Evolutionary conservation across 2,329 filamentous ascomycete genomes (phyloP).

Genomic region (Paraphoma sp.): DNA sequence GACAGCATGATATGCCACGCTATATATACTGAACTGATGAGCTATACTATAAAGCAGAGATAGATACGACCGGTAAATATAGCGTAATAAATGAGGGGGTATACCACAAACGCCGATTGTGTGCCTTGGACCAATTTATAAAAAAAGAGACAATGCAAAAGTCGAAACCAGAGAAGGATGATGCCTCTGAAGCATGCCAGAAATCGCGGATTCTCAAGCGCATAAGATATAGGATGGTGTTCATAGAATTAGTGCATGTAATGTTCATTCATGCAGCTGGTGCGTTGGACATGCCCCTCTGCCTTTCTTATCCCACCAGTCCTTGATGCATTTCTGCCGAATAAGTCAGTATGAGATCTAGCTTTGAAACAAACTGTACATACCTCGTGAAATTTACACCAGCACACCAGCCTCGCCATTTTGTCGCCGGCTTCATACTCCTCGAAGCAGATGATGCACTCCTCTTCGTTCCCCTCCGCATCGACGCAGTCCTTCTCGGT

Average conservation of each 20-base stretch:
- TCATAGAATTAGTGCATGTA: no score
- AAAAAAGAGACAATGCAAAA: no score
- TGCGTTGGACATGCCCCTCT: constrained; percentile 66
- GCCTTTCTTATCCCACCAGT: constrained; percentile 66
- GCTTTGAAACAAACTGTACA: constrained; percentile 1
- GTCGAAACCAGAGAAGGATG: no score
- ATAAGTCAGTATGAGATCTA: no score
- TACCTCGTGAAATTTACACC: constrained; percentile 68
- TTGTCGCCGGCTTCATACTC: constrained; percentile 67
- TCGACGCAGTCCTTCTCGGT: constrained; percentile 69
- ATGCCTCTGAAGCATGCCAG: no score
- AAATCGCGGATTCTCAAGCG: no score
- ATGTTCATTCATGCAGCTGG: constrained; percentile 49
- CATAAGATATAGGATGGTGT: no score
- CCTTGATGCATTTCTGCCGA: constrained; percentile 59
- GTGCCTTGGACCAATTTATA: no score
- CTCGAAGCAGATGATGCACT: constrained; percentile 71
- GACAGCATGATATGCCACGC: not conserved
- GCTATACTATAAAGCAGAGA: no score
- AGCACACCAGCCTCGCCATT: constrained; percentile 66
- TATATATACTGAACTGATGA: not conserved
- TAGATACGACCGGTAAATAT: not conserved
- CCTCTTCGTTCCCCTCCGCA: constrained; percentile 58
- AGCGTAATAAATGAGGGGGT: constrained; percentile 11
- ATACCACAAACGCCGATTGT: constrained; percentile 3